Base-by-base conservation (phyloP, 2,329 filamentous ascomycete genomes). In the Colletotrichum abscissum region DNA sequence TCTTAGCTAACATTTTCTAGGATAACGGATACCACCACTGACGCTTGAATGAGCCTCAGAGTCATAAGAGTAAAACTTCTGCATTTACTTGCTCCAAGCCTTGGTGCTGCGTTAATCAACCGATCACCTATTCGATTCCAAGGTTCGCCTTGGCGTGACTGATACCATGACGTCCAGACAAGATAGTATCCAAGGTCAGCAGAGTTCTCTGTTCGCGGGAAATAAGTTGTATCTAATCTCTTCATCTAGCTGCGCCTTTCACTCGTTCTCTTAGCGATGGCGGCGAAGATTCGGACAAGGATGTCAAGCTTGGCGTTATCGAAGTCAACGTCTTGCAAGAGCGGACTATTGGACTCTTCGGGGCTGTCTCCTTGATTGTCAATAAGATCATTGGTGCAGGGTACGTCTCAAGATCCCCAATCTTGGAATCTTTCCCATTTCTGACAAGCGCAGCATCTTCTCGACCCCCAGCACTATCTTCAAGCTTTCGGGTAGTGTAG, bases 351-450 rank as follows among this genome's bases (percentile, higher is more conserved):
- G 76, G 77, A 0, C 33, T 78, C 2, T 78, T 78, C 49, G 76
- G 76, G 0, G 75, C 76, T 6, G 72, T 76, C 1, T 78, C 76
- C 2, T 58, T 78, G 22, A 74, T 78, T 11, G 73, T 77, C 33
- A 78, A 78, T 22, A 78, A 78, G 49, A 78, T 78, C 12, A 76
- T 78, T 14, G 77, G 77, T 11, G 70, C 77, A 12, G 76, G 76
- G 76, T 77, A 63, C 22, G 67, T 68, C 12, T 1, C n/a, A 14
- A 28, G 5, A 19, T 38, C 16, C 5, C 14, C 0, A 1, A 6
- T 1, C 52, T 24, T 24, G 5, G 2, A 12, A 3, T 8, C 19
- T 12, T 5, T 16, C 11, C 33, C 5, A 19, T 9, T 35, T 5
- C 24, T 69, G 28, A 66, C 24, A 16, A 46, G 5, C 30, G 4